Conservation (phyloP, 2,329 filamentous ascomycete species). For the Cladophialophora chaetospira region DNA sequence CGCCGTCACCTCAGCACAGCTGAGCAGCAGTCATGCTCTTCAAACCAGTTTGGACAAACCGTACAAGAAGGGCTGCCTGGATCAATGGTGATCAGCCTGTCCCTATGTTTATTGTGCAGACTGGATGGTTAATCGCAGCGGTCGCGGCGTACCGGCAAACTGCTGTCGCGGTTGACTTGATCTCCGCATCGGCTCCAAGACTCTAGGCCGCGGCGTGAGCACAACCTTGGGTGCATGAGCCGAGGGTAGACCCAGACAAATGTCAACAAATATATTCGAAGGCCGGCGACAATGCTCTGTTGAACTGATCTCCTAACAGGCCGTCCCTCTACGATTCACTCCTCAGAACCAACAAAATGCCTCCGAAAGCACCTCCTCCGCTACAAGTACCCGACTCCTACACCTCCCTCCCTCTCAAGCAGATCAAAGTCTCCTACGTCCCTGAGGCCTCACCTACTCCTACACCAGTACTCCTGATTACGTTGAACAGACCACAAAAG, state of each 20-base stretch:
- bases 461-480: constrained; percentile 64
- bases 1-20: too few relatives aligned
- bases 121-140: too few relatives aligned
- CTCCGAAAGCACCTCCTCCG: constrained; percentile 20
- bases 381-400: constrained; percentile 40
- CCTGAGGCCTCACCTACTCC: constrained; percentile 52
- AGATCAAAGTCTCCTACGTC: constrained; percentile 43
- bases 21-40: too few relatives aligned
- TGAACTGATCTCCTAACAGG: neutral
- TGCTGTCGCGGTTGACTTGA: neutral
- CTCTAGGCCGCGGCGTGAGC: constrained; percentile 7
- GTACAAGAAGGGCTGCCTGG: too few relatives aligned
- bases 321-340: neutral
- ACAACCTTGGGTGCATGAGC: constrained; percentile 5
- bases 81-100: too few relatives aligned
- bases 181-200: neutral
- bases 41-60: too few relatives aligned
- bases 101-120: too few relatives aligned
- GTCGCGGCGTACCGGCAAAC: too few relatives aligned
- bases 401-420: constrained; percentile 35
- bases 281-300: neutral
- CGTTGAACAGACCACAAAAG: constrained; percentile 64
- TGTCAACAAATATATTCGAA: neutral
- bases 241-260: constrained; percentile 4
- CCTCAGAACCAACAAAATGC: constrained; percentile 17